Base-by-base conservation (phyloP, 2,329 filamentous ascomycete genomes). In the Colletotrichum tabaci region DNA sequence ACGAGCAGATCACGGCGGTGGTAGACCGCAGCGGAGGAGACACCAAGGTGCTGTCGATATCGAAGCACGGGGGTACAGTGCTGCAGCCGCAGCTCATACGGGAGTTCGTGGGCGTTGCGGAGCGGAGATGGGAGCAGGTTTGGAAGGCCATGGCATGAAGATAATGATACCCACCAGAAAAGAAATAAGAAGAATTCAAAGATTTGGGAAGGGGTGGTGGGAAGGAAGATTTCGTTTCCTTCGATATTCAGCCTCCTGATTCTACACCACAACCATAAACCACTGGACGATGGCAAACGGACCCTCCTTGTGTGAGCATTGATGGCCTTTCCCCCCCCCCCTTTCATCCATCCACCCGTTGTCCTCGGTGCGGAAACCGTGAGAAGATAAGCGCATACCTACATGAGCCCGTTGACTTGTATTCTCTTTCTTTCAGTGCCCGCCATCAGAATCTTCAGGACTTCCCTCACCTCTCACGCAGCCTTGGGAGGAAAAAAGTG, bases 1-100 rank as follows among this genome's bases (percentile, higher is more conserved):
- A 91, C 73, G 96, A 99, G 86, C 88, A 83, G n/a, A 85, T 96
- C n/a, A 95, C 92, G 3, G 84, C 98, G 44, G 91, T 96, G 60
- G 89, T 98, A n/a, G 93, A 96, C 79, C 84, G 84, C 71, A 83
- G 80, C 15, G 77, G 79, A n/a, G 87, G 84, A 1, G 83, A 85
- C 61, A 87, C 86, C 3, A 88, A 87, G 76, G 85, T 97, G 21
- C 76, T 94, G 74, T 89, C 88, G 61, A 87, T 98, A 73, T 94
- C 96, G 77, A 98, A 98, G 86, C 90, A 88, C 74, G 96, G 96
- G 13, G 96, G 96, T 8, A 89, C 89, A 12, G 85, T 90, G 9
- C 84, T 96, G 47, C 92, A 91, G 9, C 88, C 86, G 30, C 87
- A 90, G 69, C 83, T 91, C 70, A 85, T 95, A 79, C 88, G 82